Evolutionary conservation across 441 rosid species (phyloP).

Genomic region (Brassica balearica): DNA sequence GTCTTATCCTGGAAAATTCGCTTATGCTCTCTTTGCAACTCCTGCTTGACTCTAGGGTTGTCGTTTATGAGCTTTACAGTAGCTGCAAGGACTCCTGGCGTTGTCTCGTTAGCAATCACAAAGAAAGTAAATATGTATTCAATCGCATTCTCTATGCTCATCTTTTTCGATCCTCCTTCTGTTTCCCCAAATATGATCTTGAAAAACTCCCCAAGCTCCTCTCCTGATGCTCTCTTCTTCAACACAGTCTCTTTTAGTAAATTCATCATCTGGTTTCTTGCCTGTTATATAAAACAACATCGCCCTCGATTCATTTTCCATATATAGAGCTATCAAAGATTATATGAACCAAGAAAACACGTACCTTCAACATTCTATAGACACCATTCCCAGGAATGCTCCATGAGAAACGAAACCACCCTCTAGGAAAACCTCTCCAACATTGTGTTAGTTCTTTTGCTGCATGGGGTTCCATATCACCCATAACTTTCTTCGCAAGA

Average conservation of each 20-base stretch:
- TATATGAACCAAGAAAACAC: background rate
- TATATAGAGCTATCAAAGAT: background rate
- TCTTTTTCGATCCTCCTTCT: background rate
- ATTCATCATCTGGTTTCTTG: background rate
- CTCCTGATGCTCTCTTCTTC: constrained; percentile 3
- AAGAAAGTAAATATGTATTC: constrained; percentile 33
- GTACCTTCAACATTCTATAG: background rate
- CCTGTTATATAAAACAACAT: background rate
- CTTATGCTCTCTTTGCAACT: constrained; percentile 29
- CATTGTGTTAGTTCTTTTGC: background rate
- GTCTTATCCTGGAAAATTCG: background rate
- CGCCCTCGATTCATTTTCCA: background rate
- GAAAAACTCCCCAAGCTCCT: background rate
- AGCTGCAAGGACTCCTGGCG: constrained; percentile 27
- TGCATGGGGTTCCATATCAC: background rate
- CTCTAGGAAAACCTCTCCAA: background rate
- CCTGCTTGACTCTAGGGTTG: constrained; percentile 36
- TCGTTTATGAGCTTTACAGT: constrained; percentile 30
- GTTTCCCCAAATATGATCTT: background rate
- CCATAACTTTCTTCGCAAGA: background rate
- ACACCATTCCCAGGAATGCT: background rate
- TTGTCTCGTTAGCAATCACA: constrained; percentile 38
- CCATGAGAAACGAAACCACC: background rate
- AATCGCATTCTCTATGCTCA: constrained; percentile 29
- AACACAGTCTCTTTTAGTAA: constrained; percentile 1